A percentile compares a stretch with the other conserved stretches of the same genome.
Evolutionary conservation across 2,329 filamentous ascomycete species (phyloP).

Genomic region (Phoma sp.): DNA sequence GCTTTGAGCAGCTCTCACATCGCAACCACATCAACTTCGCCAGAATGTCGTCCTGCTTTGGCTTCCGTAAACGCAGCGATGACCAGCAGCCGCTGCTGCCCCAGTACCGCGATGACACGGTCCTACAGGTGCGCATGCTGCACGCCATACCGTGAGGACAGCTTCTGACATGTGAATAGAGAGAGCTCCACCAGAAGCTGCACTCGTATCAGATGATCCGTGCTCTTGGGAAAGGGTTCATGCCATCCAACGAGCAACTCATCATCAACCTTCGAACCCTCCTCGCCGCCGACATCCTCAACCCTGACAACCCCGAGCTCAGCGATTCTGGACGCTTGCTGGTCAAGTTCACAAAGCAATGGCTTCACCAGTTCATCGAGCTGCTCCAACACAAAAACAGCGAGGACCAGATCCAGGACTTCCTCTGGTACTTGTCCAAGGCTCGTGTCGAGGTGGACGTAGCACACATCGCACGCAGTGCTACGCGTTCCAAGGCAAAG

Average conservation of each 20-base stretch:
- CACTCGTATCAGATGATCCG: slow-evolving; percentile 92
- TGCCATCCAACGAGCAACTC: slow-evolving; percentile 88
- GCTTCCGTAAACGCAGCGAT: slow-evolving; percentile 62
- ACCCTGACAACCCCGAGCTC: slow-evolving; percentile 75
- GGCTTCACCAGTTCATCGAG: slow-evolving; percentile 81
- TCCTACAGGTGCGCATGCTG: slow-evolving; percentile 53
- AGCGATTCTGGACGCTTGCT: slow-evolving; percentile 80
- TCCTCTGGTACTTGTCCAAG: slow-evolving; percentile 83
- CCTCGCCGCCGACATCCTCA: slow-evolving; percentile 78
- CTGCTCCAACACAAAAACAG: slow-evolving; percentile 82
- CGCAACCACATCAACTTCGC: neutral
- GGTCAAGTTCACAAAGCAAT: slow-evolving; percentile 74
- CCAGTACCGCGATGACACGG: slow-evolving; percentile 80
- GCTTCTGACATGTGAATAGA: slow-evolving; percentile 58
- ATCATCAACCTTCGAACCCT: slow-evolving; percentile 82
- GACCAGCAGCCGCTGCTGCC: slow-evolving; percentile 80
- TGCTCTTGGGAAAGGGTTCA: slow-evolving; percentile 82
- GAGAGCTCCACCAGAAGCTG: slow-evolving; percentile 83
- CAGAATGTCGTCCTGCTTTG: slow-evolving; percentile 71
- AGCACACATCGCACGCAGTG: slow-evolving; percentile 67
- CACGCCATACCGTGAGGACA: neutral
- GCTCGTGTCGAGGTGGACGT: slow-evolving; percentile 75
- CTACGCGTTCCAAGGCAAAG: slow-evolving; percentile 68
- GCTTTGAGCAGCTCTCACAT: slow-evolving; percentile 2
- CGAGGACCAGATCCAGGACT: slow-evolving; percentile 86